Percentiles rank a stretch among this genome's conserved stretches.
Evolutionary conservation across 2,329 filamentous ascomycete species (phyloP).

Genomic region (Beauveria medogensis): DNA sequence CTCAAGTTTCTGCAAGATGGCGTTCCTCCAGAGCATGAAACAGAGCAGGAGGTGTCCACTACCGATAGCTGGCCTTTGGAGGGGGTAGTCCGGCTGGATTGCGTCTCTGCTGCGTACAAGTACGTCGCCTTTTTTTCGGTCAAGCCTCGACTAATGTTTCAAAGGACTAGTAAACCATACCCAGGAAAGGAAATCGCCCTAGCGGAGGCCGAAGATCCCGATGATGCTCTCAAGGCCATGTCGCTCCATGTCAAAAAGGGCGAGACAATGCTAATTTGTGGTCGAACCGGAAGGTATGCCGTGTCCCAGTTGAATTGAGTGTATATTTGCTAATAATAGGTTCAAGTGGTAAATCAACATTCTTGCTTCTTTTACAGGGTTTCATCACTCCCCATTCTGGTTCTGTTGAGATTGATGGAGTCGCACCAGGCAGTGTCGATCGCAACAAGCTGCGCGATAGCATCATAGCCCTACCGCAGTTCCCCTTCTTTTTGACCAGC

Average conservation of each 20-base stretch:
- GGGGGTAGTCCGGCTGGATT: not conserved
- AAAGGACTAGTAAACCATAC: not conserved
- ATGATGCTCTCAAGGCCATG: not conserved
- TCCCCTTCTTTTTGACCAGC: slow-evolving; percentile 1
- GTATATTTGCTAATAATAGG: not conserved
- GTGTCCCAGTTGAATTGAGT: not conserved
- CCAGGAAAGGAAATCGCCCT: not conserved
- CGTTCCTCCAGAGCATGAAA: not conserved
- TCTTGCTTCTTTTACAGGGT: not conserved
- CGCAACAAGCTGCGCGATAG: not conserved
- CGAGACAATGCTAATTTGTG: not conserved
- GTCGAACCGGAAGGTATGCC: slow-evolving; percentile 3
- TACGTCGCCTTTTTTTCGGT: not conserved
- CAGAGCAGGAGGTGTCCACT: not conserved
- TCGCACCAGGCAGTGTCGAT: not conserved
- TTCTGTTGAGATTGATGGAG: not conserved
- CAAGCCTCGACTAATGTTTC: not conserved
- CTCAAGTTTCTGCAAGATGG: not conserved
- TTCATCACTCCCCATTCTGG: not conserved
- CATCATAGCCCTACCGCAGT: not conserved
- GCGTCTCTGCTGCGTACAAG: not conserved
- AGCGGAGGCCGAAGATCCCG: not conserved
- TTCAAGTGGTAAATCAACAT: not conserved
- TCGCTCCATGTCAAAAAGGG: not conserved
- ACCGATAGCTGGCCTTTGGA: not conserved